Base-by-base conservation (phyloP, 2,329 filamentous ascomycete species). In the Colletotrichum tamarilloi region DNA sequence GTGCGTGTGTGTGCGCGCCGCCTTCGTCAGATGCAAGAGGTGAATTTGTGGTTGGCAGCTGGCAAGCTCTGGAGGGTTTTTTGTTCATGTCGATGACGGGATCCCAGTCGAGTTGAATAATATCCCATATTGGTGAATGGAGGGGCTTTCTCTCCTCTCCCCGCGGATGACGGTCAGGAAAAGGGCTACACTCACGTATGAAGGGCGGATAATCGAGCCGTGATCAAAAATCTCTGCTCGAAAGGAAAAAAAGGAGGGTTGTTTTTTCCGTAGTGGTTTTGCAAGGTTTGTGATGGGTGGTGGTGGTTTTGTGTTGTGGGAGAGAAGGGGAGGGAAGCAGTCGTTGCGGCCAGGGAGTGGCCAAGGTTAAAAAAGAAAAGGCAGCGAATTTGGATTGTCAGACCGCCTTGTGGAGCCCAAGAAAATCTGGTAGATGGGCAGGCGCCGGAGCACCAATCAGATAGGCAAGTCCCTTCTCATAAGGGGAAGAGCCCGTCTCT, bases 231-330 rank as follows among this genome's bases (percentile, higher is more conserved):
- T 70, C 71, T 73, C 71, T 70, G 71, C 60, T 73, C 60, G 56
- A 52, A 53, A 32, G 19, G 11, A 22, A 49, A 53, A 59, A 69
- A 46, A 59, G 59, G 66, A 53, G 42, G 16, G 42, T 19, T 19
- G 38, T 42, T 16, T 42, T 49, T n/a, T 46, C 56, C 49, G 60
- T 30, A 53, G 63, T 67, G 38, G 53, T 66, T 68, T 69, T 75
- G 57, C 62, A 64, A 69, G 71, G 71, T 65, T 64, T 70, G 66
- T 46, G 22, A 62, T 57, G 53, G 55, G 60, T 49, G 68, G 62
- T 56, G 28, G 62, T 67, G 46, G 72, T 72, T 62, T 49, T 67
- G 67, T 74, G 73, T 76, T 69, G 67, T 76, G 67, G 59, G 67
- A 68, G 64, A 68, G 63, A 74, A 58, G 72, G 62, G 60, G 68